Base-by-base conservation (phyloP, 1,284 basidiomycete genomes). In the Sporisorium reilianum region DNA sequence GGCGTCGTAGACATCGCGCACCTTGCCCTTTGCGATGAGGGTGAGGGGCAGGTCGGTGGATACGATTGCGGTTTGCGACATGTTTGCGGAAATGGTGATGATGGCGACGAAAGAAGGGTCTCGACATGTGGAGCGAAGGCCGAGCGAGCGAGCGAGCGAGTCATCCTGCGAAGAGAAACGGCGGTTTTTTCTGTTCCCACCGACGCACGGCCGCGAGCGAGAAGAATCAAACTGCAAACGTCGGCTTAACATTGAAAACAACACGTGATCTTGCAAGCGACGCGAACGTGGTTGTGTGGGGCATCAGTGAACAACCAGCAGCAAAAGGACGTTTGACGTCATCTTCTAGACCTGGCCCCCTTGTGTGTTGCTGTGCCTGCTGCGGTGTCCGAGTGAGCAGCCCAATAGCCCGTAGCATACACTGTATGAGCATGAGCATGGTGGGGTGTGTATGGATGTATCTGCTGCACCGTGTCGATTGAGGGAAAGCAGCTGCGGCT, bases 1-100 rank as follows among this genome's bases (percentile, higher is more conserved):
- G 18, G 83, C 76, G 46, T 83, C 82, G 74, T 84, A 84, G 22
- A 84, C 77, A 61, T 84, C 83, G 48, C 83, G 75, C 12, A 84
- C 83, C 64, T 84, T 84, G 41, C 83, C 83, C 58, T 70, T 76
- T 44, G 82, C 82, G 58, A 84, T 64, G 48, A 84, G 78, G 23
- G 66, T 72, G 64, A 84, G 79, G 2, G 82, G 82, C 55, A 84
- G 63, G 18, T 75, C 55, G 18, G 81, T 84, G 28, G 62, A 51
- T 16, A 74, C 75, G 48, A 84, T 56, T 14, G 78, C 72, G 32
- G 53, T 34, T 18, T 49, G 28, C 40, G 71, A 69, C 72, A 75
- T 75, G 51, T 12, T 50, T 16, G 40, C 28, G 16, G 18, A 32
- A 28, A 25, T 26, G 22, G 26, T 12, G 49, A 41, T 46, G 57